Base-by-base conservation (phyloP, 2,329 filamentous ascomycete genomes). In the Tolypocladium sp. region DNA sequence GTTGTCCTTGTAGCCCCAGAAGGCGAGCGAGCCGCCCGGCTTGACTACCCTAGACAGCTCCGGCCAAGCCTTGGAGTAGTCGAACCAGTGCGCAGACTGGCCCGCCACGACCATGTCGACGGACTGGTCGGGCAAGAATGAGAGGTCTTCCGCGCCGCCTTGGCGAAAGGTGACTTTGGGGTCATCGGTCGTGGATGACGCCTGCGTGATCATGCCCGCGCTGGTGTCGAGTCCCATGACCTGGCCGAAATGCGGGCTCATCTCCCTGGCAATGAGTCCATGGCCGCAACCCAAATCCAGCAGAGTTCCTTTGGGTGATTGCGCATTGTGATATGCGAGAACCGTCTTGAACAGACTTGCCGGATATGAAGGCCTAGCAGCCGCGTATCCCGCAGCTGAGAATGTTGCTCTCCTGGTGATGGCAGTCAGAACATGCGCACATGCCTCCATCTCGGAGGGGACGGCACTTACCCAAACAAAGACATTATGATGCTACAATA, bases 81-180 rank as follows among this genome's bases (percentile, higher is more conserved):
- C 78, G 68, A 89, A 89, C 85, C 85, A 89, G 68, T 89, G 86
- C 46, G 84, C 83, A 9, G 85, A 79, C 65, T 88, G 84, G 9
- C 75, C 79, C 5, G 77, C 72, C 20, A 79, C 75, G 6, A 73
- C 74, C 64, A 79, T 71, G 67, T 88, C 85, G 1, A 87, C 69
- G 4, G 74, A 77, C 6, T 67, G 73, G 59, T 81, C 77, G 0
- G 68, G 57, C 2, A 87, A 59, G 61, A 81, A 83, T 0, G 71
- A 70, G 4, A 86, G 69, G 57, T 81, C 74, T 65, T 89, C 85
- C 1, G 83, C 82, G 2, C 72, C 70, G 7, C 77, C 79, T 61
- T 79, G 73, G 2, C 69, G 74, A 64, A 82, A 85, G 0, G 71
- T 69, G 58, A 86, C 75, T 55, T 80, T 81, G 7, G 72, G 59